Conservation (phyloP, 2,329 filamentous ascomycete genomes). For the Cladophialophora carrionii region DNA sequence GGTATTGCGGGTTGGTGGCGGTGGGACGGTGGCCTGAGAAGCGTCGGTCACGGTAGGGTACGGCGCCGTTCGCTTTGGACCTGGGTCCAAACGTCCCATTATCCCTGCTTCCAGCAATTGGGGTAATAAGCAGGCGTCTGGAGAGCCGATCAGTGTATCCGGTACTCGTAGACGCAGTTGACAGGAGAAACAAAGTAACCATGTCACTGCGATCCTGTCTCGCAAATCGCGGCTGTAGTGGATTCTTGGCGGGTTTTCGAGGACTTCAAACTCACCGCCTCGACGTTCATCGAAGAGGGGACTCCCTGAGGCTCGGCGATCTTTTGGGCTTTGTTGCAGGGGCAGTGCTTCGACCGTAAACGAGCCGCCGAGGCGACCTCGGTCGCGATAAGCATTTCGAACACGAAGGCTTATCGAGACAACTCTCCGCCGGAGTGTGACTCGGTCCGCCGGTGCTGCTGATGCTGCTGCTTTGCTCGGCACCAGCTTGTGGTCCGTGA, state of each 20-base stretch:
- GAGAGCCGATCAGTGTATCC: background rate
- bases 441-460: background rate
- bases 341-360: background rate
- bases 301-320: background rate
- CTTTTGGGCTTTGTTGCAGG: background rate
- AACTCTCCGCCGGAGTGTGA: background rate
- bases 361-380: background rate
- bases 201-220: background rate
- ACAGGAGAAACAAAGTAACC: background rate
- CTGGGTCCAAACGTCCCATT: background rate
- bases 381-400: background rate
- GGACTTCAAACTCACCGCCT: background rate
- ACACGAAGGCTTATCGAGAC: conserved; percentile 9
- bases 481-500: background rate
- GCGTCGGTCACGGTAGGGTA: conserved; percentile 20
- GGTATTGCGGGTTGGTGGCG: conserved; percentile 16
- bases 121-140: background rate
- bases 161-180: too few relatives aligned
- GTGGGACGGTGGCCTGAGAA: conserved; percentile 2
- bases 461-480: too few relatives aligned
- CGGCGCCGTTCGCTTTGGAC: conserved; percentile 12
- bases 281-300: background rate
- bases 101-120: background rate
- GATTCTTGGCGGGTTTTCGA: background rate
- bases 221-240: background rate